Evolutionary conservation across 2,329 filamentous ascomycete genomes (phyloP), one percentile per base, ranked within the genome.

Genomic region (Arthroderma sp.): DNA sequence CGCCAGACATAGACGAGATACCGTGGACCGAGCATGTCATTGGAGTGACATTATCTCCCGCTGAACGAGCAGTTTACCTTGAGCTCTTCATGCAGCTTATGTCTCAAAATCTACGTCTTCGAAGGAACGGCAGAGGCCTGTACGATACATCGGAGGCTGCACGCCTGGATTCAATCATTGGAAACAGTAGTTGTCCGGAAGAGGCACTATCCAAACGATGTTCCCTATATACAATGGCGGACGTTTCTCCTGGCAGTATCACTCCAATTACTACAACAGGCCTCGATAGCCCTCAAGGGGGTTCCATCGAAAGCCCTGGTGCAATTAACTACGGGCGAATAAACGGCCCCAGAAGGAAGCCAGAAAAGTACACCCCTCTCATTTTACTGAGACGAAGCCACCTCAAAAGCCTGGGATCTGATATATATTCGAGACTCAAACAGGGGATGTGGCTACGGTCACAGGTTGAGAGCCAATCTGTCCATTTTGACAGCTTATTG

Each of bases 31-130:
- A 73, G 29, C 57, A 66, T 22, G 57, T 75, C 3, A 49, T 66
- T 11, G 59, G 70, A 0, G 55, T 75, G 1, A 49, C 58, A 0
- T 61, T 74, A 2, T 62, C 66, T 4, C 55, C 68, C 1, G 66
- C 63, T 0, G 75, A 81, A 48, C 62, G 63, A 29, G 66, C 66
- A 1, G 58, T 73, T 1, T 80, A 80, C 51, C 60, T 71, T 0
- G 74, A 78, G 50, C 59, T 78, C 0, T 71, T 71, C 4, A 69
- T 75, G 45, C 68, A 74, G 38, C 52, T 78, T 1, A 70, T 70
- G 39, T 65, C 71, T 0, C 63, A 69, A 4, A 68, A 71, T 29
- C 73, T 77, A 62, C 61, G 65, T 32, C 48, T 58, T 38, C 54
- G 57, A 22, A 50, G 51, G 36, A 53, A 52, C 38, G 50, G 51